Base-by-base conservation (phyloP, 148 eudicot genomes). In the Mesembryanthemum crystallinum region DNA sequence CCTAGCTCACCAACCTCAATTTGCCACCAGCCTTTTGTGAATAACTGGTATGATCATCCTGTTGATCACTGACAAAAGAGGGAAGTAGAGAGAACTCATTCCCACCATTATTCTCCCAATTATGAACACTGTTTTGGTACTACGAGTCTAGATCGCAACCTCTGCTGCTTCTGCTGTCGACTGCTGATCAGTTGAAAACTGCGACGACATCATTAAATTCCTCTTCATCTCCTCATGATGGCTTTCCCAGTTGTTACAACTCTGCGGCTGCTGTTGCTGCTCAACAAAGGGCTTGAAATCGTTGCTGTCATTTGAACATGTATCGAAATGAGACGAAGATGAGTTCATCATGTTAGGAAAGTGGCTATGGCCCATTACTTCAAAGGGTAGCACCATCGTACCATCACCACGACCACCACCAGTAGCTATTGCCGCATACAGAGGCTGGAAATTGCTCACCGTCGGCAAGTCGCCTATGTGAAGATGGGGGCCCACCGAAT, bases 11-110 rank as follows among this genome's bases (percentile, higher is more conserved):
- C n/a, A n/a, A n/a, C n/a, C n/a, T n/a, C n/a, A n/a, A n/a, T n/a
- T n/a, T n/a, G n/a, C n/a, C n/a, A n/a, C n/a, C 8, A 35, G 12
- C 37, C 63, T 7, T 45, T 62, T 42, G 58, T 23, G 23, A 43
- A 51, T 28, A 23, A 20, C 17, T 71, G 1, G 1, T 32, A 8
- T 51, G 27, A 47, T 60, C 37, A 7, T n/a, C n/a, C n/a, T 27
- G 20, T 14, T 13, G 18, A 25, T 60, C 69, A 67, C 28, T 63
- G 17, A 75, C 75, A 15, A 75, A 75, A 5, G 72, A 39, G 1
- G 82, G 74, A 8, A 68, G 74, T 37, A 74, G 62, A 10, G 81
- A 30, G 7, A 78, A 12, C 76, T 78, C 81, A 33, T 55, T 28
- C 6, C 21, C 75, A 15, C 69, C n/a, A n/a, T n/a, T 27, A 73